A percentile compares a stretch with the other conserved stretches of the same genome.
phyloP scores from a whole-genome alignment of 352 stramenopile species.

The Phytophthora tentaculata region DNA sequence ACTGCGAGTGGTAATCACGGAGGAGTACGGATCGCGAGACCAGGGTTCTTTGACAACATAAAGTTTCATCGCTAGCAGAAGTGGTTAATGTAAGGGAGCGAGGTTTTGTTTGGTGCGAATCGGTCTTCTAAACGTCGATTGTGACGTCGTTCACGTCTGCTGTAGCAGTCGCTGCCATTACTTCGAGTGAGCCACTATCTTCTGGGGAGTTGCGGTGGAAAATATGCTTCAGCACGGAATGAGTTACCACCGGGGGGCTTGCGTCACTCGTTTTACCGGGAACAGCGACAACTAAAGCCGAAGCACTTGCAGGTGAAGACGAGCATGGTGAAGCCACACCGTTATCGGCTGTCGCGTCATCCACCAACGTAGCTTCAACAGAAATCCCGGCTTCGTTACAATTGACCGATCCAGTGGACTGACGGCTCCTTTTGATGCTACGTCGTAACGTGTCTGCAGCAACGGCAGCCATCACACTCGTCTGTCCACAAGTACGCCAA shows the following conservation, averaged over 20 bases:
- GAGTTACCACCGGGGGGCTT: background rate
- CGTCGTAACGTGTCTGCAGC: constrained; percentile 57
- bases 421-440: constrained; percentile 52
- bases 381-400: background rate
- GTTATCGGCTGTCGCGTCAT: background rate
- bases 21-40: constrained; percentile 60
- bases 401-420: constrained; percentile 25
- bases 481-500: constrained; percentile 24
- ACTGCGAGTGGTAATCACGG: constrained; percentile 63
- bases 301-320: constrained; percentile 28
- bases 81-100: too few species aligned
- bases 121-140: constrained; percentile 21
- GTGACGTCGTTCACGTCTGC: constrained; percentile 16
- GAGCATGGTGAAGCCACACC: constrained; percentile 12
- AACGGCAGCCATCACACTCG: constrained; percentile 68
- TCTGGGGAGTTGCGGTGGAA: constrained; percentile 22
- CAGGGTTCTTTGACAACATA: constrained; percentile 83
- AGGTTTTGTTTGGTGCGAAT: too few species aligned
- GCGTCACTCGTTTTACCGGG: constrained; percentile 1
- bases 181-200: constrained; percentile 8
- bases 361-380: too few species aligned
- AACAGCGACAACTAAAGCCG: constrained; percentile 9
- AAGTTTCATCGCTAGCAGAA: constrained; percentile 56
- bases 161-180: background rate
- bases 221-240: constrained; percentile 43